Evolutionary conservation across 345 rosid genomes (phyloP).

Genomic region (Psidium guajava): DNA sequence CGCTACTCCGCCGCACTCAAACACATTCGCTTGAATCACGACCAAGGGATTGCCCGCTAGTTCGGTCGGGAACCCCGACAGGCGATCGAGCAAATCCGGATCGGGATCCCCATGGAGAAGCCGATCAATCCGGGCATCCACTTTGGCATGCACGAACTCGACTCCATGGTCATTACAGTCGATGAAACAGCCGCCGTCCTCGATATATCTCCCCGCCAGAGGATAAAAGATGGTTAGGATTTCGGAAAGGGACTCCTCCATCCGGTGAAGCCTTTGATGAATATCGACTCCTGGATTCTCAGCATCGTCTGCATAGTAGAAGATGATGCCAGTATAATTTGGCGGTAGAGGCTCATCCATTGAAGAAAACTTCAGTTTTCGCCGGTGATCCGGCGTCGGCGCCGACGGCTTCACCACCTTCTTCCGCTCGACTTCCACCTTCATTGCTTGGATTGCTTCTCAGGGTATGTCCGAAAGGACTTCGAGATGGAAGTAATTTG

Average conservation of each 20-base stretch:
- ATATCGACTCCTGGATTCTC: background rate
- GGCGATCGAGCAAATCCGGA: background rate
- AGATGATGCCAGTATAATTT: background rate
- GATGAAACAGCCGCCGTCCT: background rate
- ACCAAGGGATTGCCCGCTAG: background rate
- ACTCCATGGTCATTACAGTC: background rate
- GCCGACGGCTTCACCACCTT: background rate
- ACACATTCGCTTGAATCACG: background rate
- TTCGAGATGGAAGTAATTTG: too few species aligned
- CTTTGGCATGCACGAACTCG: background rate
- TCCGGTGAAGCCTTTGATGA: background rate
- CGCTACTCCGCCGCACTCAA: background rate
- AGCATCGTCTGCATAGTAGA: background rate
- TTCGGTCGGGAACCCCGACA: background rate
- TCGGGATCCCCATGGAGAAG: background rate
- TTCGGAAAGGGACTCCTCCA: conserved; percentile 1
- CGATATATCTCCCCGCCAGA: background rate
- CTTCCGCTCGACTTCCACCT: background rate
- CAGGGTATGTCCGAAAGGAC: too few species aligned
- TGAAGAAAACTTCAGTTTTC: background rate
- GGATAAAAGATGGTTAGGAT: background rate
- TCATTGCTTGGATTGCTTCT: background rate
- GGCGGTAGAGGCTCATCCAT: background rate
- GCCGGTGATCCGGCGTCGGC: background rate
- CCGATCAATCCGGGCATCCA: background rate